Evolutionary conservation across 2,329 filamentous ascomycete species (phyloP).

Genomic region (Cordyceps javanica): DNA sequence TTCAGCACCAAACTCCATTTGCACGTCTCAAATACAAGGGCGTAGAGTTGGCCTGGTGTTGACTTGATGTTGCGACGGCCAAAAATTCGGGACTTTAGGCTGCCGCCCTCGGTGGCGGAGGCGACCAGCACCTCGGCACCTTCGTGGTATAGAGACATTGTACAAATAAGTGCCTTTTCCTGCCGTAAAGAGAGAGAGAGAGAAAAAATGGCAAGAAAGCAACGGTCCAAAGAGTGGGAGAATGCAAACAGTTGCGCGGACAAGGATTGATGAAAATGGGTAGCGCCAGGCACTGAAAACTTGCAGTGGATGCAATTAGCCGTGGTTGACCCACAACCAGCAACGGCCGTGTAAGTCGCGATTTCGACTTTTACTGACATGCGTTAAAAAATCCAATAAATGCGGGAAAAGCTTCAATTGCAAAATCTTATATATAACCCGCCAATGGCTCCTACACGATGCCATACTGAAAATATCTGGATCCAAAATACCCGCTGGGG

Average conservation of each 20-base stretch:
- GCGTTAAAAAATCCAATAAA: background rate
- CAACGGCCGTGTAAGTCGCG: slow-evolving; percentile 19
- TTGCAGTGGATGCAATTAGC: background rate
- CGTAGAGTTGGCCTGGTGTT: slow-evolving; percentile 75
- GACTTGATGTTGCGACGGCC: slow-evolving; percentile 68
- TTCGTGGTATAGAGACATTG: slow-evolving; percentile 94
- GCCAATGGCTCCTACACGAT: slow-evolving; percentile 5
- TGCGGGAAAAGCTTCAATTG: slow-evolving; percentile 1
- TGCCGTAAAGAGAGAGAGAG: background rate
- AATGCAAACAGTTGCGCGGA: background rate
- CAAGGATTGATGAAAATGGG: background rate
- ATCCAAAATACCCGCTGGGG: slow-evolving; percentile 10
- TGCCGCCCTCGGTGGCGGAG: slow-evolving; percentile 55
- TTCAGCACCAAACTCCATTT: slow-evolving; percentile 88
- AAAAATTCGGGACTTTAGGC: slow-evolving; percentile 82
- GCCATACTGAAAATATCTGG: slow-evolving; percentile 6
- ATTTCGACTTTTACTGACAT: background rate
- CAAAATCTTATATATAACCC: slow-evolving; percentile 1
- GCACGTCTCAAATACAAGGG: slow-evolving; percentile 74
- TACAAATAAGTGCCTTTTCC: too few relatives aligned
- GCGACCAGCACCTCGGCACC: slow-evolving; percentile 67
- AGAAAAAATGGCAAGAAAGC: background rate
- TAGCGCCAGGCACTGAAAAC: slow-evolving; percentile 2
- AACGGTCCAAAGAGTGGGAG: background rate
- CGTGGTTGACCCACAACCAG: slow-evolving; percentile 14